These are phyloP conservation scores for Fusarium aywerte DNA, from an alignment of 2,329 filamentous ascomycete genomes.

Conservation along the genomic window DNA sequence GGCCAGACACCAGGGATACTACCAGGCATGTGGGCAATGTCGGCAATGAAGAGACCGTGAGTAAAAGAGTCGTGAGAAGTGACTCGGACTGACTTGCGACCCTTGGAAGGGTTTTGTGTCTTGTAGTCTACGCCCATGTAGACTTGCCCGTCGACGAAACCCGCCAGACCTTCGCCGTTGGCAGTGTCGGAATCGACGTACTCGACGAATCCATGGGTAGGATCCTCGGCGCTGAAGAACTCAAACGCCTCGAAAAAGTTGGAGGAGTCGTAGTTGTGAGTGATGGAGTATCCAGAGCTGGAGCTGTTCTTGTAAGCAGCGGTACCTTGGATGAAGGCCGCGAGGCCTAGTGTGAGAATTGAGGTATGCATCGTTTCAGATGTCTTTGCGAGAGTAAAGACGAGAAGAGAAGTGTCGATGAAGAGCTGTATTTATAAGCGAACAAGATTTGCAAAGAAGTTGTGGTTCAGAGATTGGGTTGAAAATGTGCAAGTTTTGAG, in stretches of 20 bases:
- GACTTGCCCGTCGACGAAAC: slow-evolving; percentile 64
- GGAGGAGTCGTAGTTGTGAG: slow-evolving; percentile 59
- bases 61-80: slow-evolving; percentile 73
- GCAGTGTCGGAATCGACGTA: slow-evolving; percentile 72
- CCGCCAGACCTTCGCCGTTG: slow-evolving; percentile 66
- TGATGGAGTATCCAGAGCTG: slow-evolving; percentile 55
- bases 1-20: slow-evolving; percentile 80
- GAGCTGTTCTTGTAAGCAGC: slow-evolving; percentile 40
- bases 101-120: slow-evolving; percentile 64
- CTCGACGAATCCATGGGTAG: slow-evolving; percentile 78
- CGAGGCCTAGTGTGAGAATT: slow-evolving; percentile 44
- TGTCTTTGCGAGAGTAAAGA: slow-evolving; percentile 5
- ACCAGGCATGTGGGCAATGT: slow-evolving; percentile 81
- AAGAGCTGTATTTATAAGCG: not conserved
- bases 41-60: slow-evolving; percentile 76
- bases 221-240: slow-evolving; percentile 70
- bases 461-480: not conserved
- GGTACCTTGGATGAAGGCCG: slow-evolving; percentile 46
- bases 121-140: slow-evolving; percentile 76
- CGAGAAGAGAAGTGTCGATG: not conserved
- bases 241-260: slow-evolving; percentile 68
- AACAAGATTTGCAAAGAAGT: not conserved
- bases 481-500: slow-evolving; percentile 4
- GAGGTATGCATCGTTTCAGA: slow-evolving; percentile 43
- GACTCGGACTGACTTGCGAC: slow-evolving; percentile 77